Percentiles rank a stretch among this genome's conserved stretches.
phyloP scores from a whole-genome alignment of 176 grass and related monocot species.

The Bromus sterilis region DNA sequence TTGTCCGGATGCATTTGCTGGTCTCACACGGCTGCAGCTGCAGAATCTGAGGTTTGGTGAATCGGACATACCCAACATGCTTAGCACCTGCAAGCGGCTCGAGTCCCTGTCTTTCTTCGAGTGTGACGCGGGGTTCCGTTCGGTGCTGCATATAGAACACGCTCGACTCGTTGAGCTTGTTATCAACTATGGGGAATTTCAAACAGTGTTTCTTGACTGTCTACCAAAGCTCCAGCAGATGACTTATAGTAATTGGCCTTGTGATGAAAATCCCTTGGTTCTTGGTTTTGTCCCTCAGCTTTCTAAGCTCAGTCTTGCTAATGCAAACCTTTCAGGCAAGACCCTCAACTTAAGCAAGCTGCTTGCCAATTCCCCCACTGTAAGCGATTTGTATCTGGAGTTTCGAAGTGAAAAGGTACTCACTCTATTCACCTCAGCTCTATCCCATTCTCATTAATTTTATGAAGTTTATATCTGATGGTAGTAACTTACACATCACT shows the following conservation, averaged over 20 bases:
- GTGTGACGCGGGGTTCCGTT: accelerated
- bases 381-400: not conserved
- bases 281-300: not conserved
- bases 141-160: not conserved
- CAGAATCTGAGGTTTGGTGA: not conserved
- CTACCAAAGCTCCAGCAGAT: not conserved
- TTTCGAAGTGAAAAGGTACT: not conserved
- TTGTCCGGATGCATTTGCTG: not conserved
- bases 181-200: not conserved
- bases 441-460: no score
- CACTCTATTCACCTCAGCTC: not conserved
- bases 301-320: not conserved
- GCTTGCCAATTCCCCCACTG: not conserved
- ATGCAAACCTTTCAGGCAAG: not conserved
- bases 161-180: not conserved
- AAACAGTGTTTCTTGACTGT: accelerated
- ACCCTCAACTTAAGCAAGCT: not conserved
- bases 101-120: not conserved
- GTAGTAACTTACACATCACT: no score
- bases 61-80: not conserved
- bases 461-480: no score
- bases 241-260: not conserved
- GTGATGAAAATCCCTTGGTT: not conserved
- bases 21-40: not conserved
- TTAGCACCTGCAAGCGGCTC: not conserved